Evolutionary conservation across 768 basidiomycete species (phyloP).

Genomic region (Collybia sordida): DNA sequence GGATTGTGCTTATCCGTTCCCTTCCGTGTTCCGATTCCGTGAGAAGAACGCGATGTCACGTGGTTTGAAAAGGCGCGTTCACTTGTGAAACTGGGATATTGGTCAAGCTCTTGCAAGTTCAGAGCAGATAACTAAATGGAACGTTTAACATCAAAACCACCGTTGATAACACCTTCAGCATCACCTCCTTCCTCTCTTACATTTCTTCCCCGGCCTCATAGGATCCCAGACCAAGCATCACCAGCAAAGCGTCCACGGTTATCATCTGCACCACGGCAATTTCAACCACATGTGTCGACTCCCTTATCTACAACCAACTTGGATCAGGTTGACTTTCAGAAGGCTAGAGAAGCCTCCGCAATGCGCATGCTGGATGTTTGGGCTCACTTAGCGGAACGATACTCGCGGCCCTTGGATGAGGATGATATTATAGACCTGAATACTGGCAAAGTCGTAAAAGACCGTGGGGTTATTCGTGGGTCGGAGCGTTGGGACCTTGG

Average conservation of each 20-base stretch:
- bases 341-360: constrained; percentile 56
- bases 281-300: constrained; percentile 28
- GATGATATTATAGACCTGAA: constrained; percentile 78
- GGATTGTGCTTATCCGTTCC: too few relatives aligned
- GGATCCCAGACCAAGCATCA: constrained; percentile 33
- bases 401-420: constrained; percentile 65
- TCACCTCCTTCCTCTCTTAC: constrained; percentile 44
- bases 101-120: neutral
- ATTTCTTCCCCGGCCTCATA: constrained; percentile 19
- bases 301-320: constrained; percentile 30
- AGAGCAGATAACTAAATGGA: neutral
- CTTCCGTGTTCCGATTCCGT: neutral
- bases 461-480: constrained; percentile 65
- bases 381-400: constrained; percentile 68
- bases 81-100: neutral
- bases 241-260: constrained; percentile 51
- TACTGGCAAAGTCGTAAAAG: constrained; percentile 60
- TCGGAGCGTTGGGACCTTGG: constrained; percentile 50
- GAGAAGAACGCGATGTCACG: neutral
- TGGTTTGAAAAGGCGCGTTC: neutral
- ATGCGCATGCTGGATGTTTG: constrained; percentile 61
- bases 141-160: constrained; percentile 12
- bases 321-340: constrained; percentile 41
- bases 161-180: constrained; percentile 51
- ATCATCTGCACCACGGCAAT: constrained; percentile 40